Evolutionary conservation across 78 protist species (phyloP).

Genomic region (Reticulomyxa filosa): DNA sequence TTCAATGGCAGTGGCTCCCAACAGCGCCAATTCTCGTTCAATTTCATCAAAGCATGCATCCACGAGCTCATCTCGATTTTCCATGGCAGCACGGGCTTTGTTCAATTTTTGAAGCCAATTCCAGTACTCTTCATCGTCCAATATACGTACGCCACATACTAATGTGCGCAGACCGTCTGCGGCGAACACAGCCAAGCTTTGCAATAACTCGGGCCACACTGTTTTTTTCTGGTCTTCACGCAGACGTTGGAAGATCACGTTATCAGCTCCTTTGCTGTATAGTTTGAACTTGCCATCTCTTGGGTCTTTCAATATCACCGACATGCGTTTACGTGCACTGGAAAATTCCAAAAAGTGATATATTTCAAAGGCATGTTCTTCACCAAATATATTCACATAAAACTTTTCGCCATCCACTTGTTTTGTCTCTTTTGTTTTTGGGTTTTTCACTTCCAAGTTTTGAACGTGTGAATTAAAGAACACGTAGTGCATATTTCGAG

Average conservation of each 20-base stretch:
- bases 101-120: too few relatives aligned
- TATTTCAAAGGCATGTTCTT: too few relatives aligned
- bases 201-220: neutral
- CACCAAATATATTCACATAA: too few relatives aligned
- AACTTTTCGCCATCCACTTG: too few relatives aligned
- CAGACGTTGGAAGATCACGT: neutral
- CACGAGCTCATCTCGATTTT: neutral
- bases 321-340: neutral
- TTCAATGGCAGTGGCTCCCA: conserved; percentile 86
- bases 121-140: too few relatives aligned
- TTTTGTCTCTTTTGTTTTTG: too few relatives aligned
- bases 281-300: neutral
- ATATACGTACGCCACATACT: conserved; percentile 40
- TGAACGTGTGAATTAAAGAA: too few relatives aligned
- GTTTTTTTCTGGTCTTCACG: neutral
- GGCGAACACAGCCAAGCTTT: neutral
- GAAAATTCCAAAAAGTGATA: neutral
- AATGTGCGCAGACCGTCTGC: neutral
- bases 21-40: conserved; percentile 17
- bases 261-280: conserved; percentile 2
- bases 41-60: neutral
- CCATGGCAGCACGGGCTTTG: too few relatives aligned
- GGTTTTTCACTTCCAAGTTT: too few relatives aligned
- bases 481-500: neutral
- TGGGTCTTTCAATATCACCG: neutral